phyloP scores from a whole-genome alignment of 257 asterid species.

The Haberlea rhodopensis region DNA sequence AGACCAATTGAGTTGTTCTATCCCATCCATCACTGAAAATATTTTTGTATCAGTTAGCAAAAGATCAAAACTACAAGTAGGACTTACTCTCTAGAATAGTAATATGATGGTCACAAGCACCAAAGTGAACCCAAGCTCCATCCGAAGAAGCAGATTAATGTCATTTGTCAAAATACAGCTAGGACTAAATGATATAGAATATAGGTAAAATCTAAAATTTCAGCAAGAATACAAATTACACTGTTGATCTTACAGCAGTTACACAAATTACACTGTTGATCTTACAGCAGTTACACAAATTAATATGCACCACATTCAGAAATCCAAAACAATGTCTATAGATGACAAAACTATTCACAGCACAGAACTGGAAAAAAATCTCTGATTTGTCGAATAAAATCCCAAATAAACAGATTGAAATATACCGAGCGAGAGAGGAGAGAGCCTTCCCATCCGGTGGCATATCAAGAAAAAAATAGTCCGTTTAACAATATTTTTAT shows the following conservation, averaged over 20 bases:
- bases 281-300: conserved; percentile 18
- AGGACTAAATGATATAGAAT: neutral
- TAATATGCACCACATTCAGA: conserved; percentile 18
- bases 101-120: conserved; percentile 9
- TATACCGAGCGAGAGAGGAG: no score
- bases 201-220: neutral
- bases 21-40: conserved; percentile 97
- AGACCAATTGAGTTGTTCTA: conserved; percentile 90
- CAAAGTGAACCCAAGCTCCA: conserved; percentile 16
- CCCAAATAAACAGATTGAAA: conserved; percentile 5
- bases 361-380: no score
- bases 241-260: conserved; percentile 14
- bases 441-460: no score
- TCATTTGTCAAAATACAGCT: conserved; percentile 12
- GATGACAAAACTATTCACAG: neutral
- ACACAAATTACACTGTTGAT: conserved; percentile 9
- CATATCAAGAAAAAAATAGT: no score
- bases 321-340: neutral
- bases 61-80: conserved; percentile 24
- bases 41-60: conserved; percentile 19
- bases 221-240: conserved; percentile 6
- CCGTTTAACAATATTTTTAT: no score
- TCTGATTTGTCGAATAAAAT: neutral
- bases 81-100: conserved; percentile 3
- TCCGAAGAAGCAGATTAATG: conserved; percentile 14